A percentile compares a stretch with the other conserved stretches of the same genome.
Conservation (phyloP, 495 filamentous ascomycete genomes). For the Endocarpon pusillum region DNA sequence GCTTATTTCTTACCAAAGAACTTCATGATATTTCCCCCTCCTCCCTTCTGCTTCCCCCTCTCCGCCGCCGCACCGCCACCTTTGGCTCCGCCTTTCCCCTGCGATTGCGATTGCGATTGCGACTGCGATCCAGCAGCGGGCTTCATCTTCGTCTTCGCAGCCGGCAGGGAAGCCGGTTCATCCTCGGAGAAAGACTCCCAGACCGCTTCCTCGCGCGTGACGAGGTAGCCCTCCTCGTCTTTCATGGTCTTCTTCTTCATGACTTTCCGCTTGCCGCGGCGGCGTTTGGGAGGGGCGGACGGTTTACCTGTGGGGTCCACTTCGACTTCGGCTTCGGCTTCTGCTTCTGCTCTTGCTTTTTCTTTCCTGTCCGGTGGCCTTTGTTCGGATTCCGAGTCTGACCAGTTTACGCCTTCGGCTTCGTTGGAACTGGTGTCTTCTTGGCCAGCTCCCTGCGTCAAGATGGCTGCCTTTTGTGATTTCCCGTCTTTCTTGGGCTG, state of each 20-base stretch:
- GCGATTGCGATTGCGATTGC: conserved; percentile 9
- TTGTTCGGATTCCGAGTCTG: conserved; percentile 24
- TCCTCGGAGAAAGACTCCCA: conserved; percentile 97
- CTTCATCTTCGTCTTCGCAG: conserved; percentile 40
- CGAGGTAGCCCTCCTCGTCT: conserved; percentile 89
- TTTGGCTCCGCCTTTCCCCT: conserved; percentile 12
- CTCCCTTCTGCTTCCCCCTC: conserved; percentile 36
- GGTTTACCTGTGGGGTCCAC: conserved; percentile 38
- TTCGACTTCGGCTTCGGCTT: conserved; percentile 23
- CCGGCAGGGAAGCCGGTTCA: conserved; percentile 46
- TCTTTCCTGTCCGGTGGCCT: conserved; percentile 33
- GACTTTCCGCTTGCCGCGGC: conserved; percentile 64
- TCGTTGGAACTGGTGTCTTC: conserved; percentile 14
- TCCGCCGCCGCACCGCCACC: conserved; percentile 36
- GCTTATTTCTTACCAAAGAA: conserved; percentile 77
- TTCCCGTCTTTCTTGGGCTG: conserved; percentile 19
- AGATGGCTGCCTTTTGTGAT: conserved; percentile 27
- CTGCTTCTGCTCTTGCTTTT: conserved; percentile 24
- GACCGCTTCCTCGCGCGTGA: conserved; percentile 69
- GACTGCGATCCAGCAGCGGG: conserved; percentile 25
- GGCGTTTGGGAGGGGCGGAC: conserved; percentile 18
- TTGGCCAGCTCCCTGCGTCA: conserved; percentile 9
- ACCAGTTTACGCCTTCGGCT: conserved; percentile 22
- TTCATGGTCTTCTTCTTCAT: conserved; percentile 80
- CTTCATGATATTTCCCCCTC: conserved; percentile 82